Evolutionary conservation across 352 stramenopile genomes (phyloP).

Genomic region (Globisporangium echinulatum): DNA sequence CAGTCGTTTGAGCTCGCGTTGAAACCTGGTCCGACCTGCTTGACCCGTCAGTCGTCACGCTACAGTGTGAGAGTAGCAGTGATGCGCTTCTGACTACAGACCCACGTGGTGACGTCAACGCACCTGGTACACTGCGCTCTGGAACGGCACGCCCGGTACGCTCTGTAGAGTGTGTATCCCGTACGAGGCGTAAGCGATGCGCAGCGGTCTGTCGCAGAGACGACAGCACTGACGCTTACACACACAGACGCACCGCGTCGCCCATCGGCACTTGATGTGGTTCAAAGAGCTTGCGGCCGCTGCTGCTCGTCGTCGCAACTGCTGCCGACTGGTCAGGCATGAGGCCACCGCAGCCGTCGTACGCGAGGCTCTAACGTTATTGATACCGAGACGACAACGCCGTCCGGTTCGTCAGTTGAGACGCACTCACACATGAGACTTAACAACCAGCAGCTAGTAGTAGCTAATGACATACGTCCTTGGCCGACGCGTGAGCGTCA

Average conservation of each 20-base stretch:
- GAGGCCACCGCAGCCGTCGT: constrained; percentile 50
- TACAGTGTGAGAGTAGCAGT: too few relatives aligned
- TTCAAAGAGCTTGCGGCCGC: constrained; percentile 57
- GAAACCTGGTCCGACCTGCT: constrained; percentile 39
- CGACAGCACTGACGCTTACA: not conserved
- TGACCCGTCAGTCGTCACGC: too few relatives aligned
- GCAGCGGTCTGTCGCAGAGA: not conserved
- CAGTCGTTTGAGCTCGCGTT: constrained; percentile 41
- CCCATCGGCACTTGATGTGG: constrained; percentile 27
- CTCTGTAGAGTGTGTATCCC: constrained; percentile 11
- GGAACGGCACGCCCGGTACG: constrained; percentile 48
- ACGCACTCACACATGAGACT: not conserved
- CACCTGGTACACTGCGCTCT: constrained; percentile 63
- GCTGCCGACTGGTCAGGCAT: constrained; percentile 28
- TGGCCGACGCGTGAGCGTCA: constrained; percentile 23
- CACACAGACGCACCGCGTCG: constrained; percentile 17
- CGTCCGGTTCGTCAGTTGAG: not conserved
- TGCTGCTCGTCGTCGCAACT: constrained; percentile 8
- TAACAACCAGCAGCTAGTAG: too few relatives aligned
- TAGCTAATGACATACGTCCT: constrained; percentile 27
- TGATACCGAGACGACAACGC: not conserved
- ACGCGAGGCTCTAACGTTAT: constrained; percentile 31
- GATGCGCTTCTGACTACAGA: too few relatives aligned
- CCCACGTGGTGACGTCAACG: not conserved
- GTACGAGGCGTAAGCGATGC: not conserved